These are phyloP conservation scores for Aspergillus fumigatus DNA, from an alignment of 2,329 filamentous ascomycete species.

Conservation along the genomic window DNA sequence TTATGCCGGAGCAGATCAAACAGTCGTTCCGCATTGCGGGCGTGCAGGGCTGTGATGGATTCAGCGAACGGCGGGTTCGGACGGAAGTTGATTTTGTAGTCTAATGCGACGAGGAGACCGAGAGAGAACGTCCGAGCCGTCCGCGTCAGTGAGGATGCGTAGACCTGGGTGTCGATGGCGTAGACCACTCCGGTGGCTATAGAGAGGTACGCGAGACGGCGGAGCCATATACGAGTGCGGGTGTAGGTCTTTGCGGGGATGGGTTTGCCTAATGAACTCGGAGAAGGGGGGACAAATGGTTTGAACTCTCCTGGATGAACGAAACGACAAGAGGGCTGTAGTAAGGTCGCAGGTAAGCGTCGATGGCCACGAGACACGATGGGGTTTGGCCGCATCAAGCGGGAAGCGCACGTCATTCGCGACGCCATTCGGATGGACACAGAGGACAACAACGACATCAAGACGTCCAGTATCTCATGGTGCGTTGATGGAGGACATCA, in stretches of 20 bases:
- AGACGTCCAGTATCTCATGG: neutral
- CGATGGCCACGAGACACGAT: conserved; percentile 1
- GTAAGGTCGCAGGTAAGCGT: neutral
- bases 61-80: conserved; percentile 69
- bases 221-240: conserved; percentile 69
- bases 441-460: neutral
- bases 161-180: conserved; percentile 66
- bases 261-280: conserved; percentile 70
- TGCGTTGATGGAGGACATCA: neutral
- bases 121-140: conserved; percentile 76
- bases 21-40: conserved; percentile 75
- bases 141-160: conserved; percentile 73
- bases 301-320: conserved; percentile 50
- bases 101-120: conserved; percentile 74
- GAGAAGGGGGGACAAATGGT: conserved; percentile 70
- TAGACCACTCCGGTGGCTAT: conserved; percentile 60
- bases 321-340: neutral
- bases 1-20: conserved; percentile 79
- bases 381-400: conserved; percentile 2
- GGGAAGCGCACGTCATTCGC: conserved; percentile 3
- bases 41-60: conserved; percentile 72
- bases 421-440: conserved; percentile 6
- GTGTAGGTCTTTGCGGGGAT: conserved; percentile 66
- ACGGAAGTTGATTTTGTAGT: conserved; percentile 97
- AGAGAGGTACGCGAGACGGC: conserved; percentile 63